These are phyloP conservation scores for Neocatenulostroma microsporum DNA, from an alignment of 2,329 filamentous ascomycete species.

Conservation along the genomic window DNA sequence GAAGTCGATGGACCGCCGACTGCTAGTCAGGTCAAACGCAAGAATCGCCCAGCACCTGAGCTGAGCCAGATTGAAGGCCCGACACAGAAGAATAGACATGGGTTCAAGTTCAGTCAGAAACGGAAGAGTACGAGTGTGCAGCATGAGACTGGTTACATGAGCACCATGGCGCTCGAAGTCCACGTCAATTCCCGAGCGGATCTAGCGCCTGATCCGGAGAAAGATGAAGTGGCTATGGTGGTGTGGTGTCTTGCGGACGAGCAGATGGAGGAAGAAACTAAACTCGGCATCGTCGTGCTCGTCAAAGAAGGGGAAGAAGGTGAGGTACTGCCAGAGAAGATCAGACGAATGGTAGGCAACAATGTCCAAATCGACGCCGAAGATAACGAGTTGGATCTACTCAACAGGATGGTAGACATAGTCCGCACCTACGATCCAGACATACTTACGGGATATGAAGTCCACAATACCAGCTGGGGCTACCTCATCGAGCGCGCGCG, in stretches of 20 bases:
- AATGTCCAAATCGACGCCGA: constrained; percentile 64
- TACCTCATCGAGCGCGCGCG: constrained; percentile 87
- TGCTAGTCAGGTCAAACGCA: constrained; percentile 25
- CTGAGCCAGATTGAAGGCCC: constrained; percentile 83
- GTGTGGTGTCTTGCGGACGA: constrained; percentile 67
- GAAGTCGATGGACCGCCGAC: constrained; percentile 26
- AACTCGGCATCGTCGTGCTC: constrained; percentile 66
- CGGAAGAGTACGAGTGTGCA: constrained; percentile 66
- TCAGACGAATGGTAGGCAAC: constrained; percentile 50
- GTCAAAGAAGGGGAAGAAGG: constrained; percentile 45
- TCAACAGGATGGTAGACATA: constrained; percentile 78
- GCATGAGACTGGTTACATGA: constrained; percentile 90
- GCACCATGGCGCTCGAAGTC: constrained; percentile 85
- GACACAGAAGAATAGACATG: constrained; percentile 72
- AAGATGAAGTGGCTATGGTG: constrained; percentile 79
- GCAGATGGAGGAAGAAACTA: constrained; percentile 61
- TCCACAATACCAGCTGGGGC: constrained; percentile 89
- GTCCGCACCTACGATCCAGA: constrained; percentile 82
- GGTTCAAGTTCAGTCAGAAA: constrained; percentile 79
- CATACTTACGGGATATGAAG: constrained; percentile 88
- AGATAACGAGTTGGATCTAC: constrained; percentile 70
- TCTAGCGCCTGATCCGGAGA: constrained; percentile 77
- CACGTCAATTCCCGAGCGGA: constrained; percentile 81
- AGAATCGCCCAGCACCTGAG: constrained; percentile 28
- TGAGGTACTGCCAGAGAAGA: constrained; percentile 45